Evolutionary conservation across 1,139 yeast genomes (phyloP), one percentile per base, ranked within the genome.

Genomic region (Kurtzmaniella quercitrusa): DNA sequence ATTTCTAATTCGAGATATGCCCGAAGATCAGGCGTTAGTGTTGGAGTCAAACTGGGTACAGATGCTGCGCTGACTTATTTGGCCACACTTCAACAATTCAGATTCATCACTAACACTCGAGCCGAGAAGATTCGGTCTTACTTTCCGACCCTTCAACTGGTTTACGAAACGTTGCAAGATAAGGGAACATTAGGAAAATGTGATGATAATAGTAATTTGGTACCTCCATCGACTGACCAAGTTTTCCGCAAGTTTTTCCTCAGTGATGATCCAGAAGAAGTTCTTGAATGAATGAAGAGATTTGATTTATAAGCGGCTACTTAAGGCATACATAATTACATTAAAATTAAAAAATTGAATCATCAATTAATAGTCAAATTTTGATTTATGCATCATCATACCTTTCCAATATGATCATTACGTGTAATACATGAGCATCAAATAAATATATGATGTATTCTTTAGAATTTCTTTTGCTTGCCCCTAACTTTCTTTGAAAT

Each of bases 21-120:
- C 55, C 76, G 79, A 53, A 66, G 69, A 44, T 71, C 72, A 21
- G 66, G 78, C 45, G 73, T 84, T 1, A 79, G 77, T 49, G 58
- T 83, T 9, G 78, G 81, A 5, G 77, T 80, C 11, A 74, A 68
- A 54, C 78, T 84, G 4, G 86, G 86, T 0, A 59, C 63, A 5
- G 76, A 73, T 50, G 50, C 64, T 3, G 61, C 61, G 35, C 74
- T 76, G 35, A 72, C 82, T 0, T 74, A 71, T 49, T 50, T 71
- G 3, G 74, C 74, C 49, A 68, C 79, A 40, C 50, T 83, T 23
- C 69, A 73, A 40, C 83, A 81, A 46, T 71, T 84, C 49, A 78
- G 77, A 43, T 63, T 71, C 48, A 72, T 83, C 71, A 80, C 86
- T 2, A 73, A 57, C n/a, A 57, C 63, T 1, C 66, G 60, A 44